Conservation (phyloP, 352 stramenopile species). For the Phytophthora aleatoria region DNA sequence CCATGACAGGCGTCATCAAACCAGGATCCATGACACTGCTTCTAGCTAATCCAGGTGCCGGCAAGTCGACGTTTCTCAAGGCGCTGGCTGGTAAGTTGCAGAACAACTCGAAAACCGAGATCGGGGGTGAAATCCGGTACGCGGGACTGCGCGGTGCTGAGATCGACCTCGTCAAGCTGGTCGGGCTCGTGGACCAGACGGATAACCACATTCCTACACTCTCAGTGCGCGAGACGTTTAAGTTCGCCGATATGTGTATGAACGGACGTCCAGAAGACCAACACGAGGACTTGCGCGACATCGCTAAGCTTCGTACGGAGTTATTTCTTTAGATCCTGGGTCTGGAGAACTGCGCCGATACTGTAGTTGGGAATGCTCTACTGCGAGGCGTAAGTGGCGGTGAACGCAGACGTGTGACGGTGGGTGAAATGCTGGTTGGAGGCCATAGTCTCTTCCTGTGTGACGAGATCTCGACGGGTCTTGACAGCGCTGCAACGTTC, state of each 20-base stretch:
- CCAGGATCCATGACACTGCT: conserved; percentile 51
- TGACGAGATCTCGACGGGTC: conserved; percentile 74
- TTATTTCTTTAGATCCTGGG: conserved; percentile 84
- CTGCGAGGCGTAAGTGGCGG: conserved; percentile 91
- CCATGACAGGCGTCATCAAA: conserved; percentile 71
- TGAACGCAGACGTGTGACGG: conserved; percentile 84
- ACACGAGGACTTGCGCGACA: conserved; percentile 75
- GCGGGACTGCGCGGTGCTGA: conserved; percentile 45
- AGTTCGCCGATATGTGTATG: conserved; percentile 95
- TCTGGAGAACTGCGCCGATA: conserved; percentile 91
- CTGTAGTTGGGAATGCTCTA: conserved; percentile 90
- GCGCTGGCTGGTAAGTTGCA: conserved; percentile 62
- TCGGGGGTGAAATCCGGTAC: conserved; percentile 55
- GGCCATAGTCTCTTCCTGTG: conserved; percentile 73
- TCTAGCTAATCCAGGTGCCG: conserved; percentile 57
- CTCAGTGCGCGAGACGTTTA: conserved; percentile 90
- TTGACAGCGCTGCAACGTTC: conserved; percentile 61
- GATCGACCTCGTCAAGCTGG: conserved; percentile 67
- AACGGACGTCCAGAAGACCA: conserved; percentile 59
- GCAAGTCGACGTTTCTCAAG: conserved; percentile 78
- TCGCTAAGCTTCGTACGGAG: conserved; percentile 70
- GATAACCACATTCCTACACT: conserved; percentile 92
- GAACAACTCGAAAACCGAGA: conserved; percentile 33
- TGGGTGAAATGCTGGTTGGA: conserved; percentile 65
- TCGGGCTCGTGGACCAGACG: conserved; percentile 64